phyloP scores from a whole-genome alignment of 108 stramenopile species.

The Pseudonitzschia multiseries region DNA sequence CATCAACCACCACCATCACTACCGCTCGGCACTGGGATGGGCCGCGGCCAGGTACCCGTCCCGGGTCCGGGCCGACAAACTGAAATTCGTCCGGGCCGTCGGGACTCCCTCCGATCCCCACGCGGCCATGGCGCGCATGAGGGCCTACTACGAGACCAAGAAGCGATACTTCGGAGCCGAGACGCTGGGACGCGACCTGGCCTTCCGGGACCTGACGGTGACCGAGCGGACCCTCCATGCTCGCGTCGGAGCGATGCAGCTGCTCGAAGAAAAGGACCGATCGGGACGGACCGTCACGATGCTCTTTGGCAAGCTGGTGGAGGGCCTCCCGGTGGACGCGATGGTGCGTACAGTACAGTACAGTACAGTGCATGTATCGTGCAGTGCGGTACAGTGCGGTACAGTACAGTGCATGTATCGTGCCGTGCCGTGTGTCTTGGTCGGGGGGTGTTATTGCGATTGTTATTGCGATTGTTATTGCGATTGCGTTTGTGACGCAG shows the following conservation, averaged over 20 bases:
- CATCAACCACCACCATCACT: no score
- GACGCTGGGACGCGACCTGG: neutral
- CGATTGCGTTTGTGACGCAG: neutral
- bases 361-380: no score
- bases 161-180: slow-evolving; percentile 31
- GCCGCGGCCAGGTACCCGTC: neutral
- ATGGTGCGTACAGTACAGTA: neutral
- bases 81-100: slow-evolving; percentile 40
- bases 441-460: no score
- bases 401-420: no score
- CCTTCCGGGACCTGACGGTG: neutral
- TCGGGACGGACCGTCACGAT: neutral
- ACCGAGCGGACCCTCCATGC: neutral
- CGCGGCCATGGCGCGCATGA: slow-evolving; percentile 28
- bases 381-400: no score
- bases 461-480: neutral
- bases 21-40: slow-evolving; percentile 2
- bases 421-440: neutral
- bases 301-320: neutral
- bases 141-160: slow-evolving; percentile 30
- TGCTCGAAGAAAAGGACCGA: neutral
- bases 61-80: neutral
- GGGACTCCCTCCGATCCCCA: slow-evolving; percentile 15
- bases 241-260: neutral
- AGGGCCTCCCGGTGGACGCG: neutral